Evolutionary conservation across 176 grass and related monocot genomes (phyloP).

Genomic region (Hordeum vulgare): DNA sequence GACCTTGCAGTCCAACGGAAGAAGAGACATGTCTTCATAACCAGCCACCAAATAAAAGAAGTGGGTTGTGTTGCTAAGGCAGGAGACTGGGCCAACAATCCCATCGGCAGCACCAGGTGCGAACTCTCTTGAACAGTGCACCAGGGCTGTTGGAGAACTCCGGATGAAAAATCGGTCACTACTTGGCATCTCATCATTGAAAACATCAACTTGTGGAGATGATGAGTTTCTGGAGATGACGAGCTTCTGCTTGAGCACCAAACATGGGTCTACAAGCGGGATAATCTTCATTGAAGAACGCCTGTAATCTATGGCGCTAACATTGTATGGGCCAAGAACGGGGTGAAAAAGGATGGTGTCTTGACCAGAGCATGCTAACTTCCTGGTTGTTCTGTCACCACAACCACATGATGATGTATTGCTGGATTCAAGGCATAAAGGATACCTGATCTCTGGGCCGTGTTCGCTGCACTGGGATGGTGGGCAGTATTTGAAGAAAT

Average conservation of each 20-base stretch:
- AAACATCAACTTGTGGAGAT: neutral
- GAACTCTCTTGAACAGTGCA: neutral
- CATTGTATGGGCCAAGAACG: neutral
- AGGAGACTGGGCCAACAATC: neutral
- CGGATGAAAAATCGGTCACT: rapidly evolving
- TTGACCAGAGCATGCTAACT: neutral
- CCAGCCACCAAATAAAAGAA: neutral
- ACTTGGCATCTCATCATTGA: no score
- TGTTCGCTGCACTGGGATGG: no score
- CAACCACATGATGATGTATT: neutral
- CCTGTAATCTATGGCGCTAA: neutral
- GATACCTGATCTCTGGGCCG: neutral
- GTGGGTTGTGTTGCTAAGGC: neutral
- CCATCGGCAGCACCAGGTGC: neutral
- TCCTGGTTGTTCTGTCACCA: neutral
- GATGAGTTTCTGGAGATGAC: neutral
- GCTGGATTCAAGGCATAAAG: neutral
- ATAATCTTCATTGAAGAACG: neutral
- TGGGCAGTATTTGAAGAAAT: no score
- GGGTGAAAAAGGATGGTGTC: neutral
- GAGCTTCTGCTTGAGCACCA: neutral
- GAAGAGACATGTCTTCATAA: no score
- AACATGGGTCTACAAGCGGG: neutral
- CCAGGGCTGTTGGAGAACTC: neutral
- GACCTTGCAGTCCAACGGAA: no score